Base-by-base conservation (phyloP, 352 stramenopile species). In the Phytophthora cryptogea region DNA sequence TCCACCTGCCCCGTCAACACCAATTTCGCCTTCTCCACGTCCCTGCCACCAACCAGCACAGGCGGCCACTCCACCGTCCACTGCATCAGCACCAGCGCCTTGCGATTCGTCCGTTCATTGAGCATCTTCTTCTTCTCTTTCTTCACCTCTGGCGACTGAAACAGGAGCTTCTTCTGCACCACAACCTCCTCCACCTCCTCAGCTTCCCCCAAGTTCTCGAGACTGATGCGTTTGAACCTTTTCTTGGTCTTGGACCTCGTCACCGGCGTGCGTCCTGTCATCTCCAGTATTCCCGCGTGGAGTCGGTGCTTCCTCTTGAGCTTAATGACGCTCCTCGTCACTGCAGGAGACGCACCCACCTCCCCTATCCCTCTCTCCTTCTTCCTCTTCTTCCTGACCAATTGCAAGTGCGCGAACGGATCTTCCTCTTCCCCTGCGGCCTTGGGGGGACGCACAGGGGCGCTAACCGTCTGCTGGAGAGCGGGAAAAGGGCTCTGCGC, bases 161-260 rank as follows among this genome's bases (percentile, higher is more conserved):
- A 68, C 26, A 72, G 62, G 1, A 80, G 53, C 23, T 57, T 66
- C 46, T 83, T 80, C 50, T 72, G 64, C n/a, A 83, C 69, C 31
- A 70, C 52, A 11, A 74, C 51, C 0, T 77, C 47, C 11, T 70
- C 65, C 3, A 70, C 36, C 9, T 62, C 57, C 11, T 66, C 20
- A 23, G 20, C 50, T 30, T 49, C 51, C 7, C 42, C 51, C 6
- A 56, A 3, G 5, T 66, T 53, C 10, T 76, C 67, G 4, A 72
- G 41, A 44, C 57, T 68, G 44, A 49, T 66, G n/a, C 67, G 27
- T 43, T 66, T 53, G 33, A 31, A 51, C 28, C 61, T 56, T n/a
- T 70, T 71, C 50, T 73, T 65, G 17, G 42, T 54, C 39, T 66
- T 64, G 4, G 62, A 73, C 11, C 56, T 53, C 1, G 59, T 71